Percentiles rank a stretch among this genome's conserved stretches.
Conservation (phyloP, 768 basidiomycete species). For the Phylloporus scabripes region DNA sequence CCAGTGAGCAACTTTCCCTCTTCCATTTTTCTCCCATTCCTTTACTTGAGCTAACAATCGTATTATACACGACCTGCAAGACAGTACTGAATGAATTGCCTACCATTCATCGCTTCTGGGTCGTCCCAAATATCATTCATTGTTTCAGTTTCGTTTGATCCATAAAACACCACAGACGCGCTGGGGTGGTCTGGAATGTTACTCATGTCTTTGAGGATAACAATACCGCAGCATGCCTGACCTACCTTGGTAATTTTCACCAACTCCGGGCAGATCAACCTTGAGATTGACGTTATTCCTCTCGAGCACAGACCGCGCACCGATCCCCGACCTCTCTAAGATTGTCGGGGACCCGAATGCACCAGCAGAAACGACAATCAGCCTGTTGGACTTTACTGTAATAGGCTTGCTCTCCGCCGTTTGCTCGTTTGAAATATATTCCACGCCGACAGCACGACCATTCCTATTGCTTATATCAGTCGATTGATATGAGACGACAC, state of each 20-base stretch:
- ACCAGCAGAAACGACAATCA: conserved; percentile 28
- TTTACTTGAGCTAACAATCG: too few species aligned
- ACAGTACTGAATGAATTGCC: too few species aligned
- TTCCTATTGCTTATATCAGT: conserved; percentile 17
- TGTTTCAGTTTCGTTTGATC: too few species aligned
- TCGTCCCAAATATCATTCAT: too few species aligned
- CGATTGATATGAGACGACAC: background rate
- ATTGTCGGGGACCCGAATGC: conserved; percentile 54
- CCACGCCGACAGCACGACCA: conserved; percentile 35
- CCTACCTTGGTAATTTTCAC: conserved; percentile 58
- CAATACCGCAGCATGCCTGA: conserved; percentile 15
- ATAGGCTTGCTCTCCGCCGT: conserved; percentile 2
- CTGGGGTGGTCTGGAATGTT: too few species aligned
- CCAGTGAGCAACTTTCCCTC: too few species aligned
- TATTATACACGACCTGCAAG: too few species aligned
- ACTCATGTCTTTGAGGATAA: too few species aligned
- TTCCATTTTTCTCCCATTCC: too few species aligned
- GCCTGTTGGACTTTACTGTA: too few species aligned
- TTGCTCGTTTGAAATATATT: conserved; percentile 27
- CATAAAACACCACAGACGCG: too few species aligned
- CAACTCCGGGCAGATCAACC: conserved; percentile 72
- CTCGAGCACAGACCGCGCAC: background rate
- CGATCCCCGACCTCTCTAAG: conserved; percentile 36
- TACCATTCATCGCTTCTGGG: too few species aligned
- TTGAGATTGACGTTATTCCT: conserved; percentile 41